A percentile compares a stretch with the other conserved stretches of the same genome.
Conservation (phyloP, 345 rosid species). For the Aquilaria malaccensis region DNA sequence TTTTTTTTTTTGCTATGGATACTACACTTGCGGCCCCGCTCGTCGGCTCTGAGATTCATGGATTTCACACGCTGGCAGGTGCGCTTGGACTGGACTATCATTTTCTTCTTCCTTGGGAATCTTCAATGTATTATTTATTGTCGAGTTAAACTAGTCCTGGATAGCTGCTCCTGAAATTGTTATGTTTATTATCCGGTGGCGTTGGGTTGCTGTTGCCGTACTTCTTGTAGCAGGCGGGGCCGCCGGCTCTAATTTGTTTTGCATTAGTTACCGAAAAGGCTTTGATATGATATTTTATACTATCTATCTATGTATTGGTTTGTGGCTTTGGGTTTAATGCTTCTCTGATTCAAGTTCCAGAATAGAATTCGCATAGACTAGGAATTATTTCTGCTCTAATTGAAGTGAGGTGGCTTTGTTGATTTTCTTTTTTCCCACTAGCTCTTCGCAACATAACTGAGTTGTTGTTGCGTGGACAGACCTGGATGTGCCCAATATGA, state of each 20-base stretch:
- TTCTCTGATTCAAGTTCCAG: too few relatives aligned
- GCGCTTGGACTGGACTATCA: not conserved
- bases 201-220: not conserved
- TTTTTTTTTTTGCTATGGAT: constrained; percentile 29
- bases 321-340: too few relatives aligned
- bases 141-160: not conserved
- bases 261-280: too few relatives aligned
- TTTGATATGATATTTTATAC: too few relatives aligned
- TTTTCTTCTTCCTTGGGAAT: not conserved
- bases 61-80: constrained; percentile 76
- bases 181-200: too few relatives aligned
- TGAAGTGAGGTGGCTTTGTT: not conserved
- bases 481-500: constrained; percentile 57
- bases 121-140: not conserved
- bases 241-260: too few relatives aligned
- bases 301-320: too few relatives aligned
- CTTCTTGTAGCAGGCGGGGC: too few relatives aligned
- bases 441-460: too few relatives aligned
- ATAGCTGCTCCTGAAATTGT: too few relatives aligned
- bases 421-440: not conserved
- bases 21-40: constrained; percentile 32
- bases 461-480: constrained; percentile 36
- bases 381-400: too few relatives aligned
- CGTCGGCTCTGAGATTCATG: constrained; percentile 80
- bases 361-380: too few relatives aligned